Evolutionary conservation across 2,329 filamentous ascomycete genomes (phyloP).

Genomic region (Clarireedia paspali): DNA sequence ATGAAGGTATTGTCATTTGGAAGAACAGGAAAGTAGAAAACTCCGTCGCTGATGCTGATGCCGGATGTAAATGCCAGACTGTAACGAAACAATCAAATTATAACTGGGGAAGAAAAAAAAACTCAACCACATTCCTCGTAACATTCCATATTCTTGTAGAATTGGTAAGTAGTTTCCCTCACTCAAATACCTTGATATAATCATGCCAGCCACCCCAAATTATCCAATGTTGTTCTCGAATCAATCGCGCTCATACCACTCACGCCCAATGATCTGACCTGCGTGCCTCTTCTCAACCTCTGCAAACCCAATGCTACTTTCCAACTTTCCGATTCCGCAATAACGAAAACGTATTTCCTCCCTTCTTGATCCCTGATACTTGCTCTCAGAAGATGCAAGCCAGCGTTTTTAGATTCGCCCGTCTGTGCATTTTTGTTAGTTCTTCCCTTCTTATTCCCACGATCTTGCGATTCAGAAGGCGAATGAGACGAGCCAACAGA

Average conservation of each 20-base stretch:
- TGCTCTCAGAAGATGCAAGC: slow-evolving; percentile 55
- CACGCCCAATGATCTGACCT: slow-evolving; percentile 52
- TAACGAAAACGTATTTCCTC: slow-evolving; percentile 57
- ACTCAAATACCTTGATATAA: not conserved
- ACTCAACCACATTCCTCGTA: not conserved
- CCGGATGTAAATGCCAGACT: not conserved
- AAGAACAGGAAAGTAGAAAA: not conserved
- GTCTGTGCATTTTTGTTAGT: slow-evolving; percentile 33
- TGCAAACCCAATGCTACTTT: slow-evolving; percentile 58
- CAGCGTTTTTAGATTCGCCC: slow-evolving; percentile 47
- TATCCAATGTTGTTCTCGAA: slow-evolving; percentile 47
- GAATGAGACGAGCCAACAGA: slow-evolving; percentile 22
- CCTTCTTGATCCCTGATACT: slow-evolving; percentile 59
- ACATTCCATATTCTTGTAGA: not conserved
- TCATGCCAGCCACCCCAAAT: slow-evolving; percentile 40
- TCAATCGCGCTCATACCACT: slow-evolving; percentile 48
- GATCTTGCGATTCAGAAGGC: slow-evolving; percentile 8
- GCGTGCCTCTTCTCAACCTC: slow-evolving; percentile 50
- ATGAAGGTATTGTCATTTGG: not conserved
- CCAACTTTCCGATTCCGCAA: slow-evolving; percentile 59
- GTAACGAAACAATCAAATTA: not conserved
- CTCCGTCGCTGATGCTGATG: not conserved
- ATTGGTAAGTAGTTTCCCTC: not conserved
- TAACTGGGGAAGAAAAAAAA: not conserved
- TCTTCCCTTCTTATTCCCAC: slow-evolving; percentile 12